These are phyloP conservation scores for Cryptococcus neoformans DNA, from an alignment of 1,284 basidiomycete species.

Conservation along the genomic window DNA sequence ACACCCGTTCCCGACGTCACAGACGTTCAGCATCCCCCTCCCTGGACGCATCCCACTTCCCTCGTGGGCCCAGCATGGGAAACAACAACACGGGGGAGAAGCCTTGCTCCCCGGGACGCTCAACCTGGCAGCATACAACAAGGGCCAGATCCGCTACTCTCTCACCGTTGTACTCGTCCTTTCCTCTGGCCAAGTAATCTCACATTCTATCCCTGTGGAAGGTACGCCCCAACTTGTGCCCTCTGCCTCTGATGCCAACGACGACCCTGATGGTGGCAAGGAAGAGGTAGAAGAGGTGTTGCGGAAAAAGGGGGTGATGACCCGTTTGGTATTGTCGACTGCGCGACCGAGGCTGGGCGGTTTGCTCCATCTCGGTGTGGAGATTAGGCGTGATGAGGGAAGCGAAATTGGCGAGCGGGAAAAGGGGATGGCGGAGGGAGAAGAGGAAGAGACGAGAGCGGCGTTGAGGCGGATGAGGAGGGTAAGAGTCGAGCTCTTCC, in stretches of 20 bases:
- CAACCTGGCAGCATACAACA: constrained; percentile 27
- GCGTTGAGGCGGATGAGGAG: constrained; percentile 35
- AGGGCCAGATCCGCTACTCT: constrained; percentile 33
- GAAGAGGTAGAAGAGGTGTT: constrained; percentile 26
- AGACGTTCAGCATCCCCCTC: constrained; percentile 38
- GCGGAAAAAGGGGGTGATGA: constrained; percentile 29
- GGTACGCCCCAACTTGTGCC: constrained; percentile 32
- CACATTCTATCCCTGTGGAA: constrained; percentile 29
- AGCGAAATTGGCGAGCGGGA: constrained; percentile 30
- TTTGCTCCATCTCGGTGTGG: constrained; percentile 36
- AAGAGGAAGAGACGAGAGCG: constrained; percentile 29
- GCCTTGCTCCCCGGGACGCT: constrained; percentile 35
- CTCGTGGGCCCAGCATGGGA: background rate
- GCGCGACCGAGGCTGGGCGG: constrained; percentile 31
- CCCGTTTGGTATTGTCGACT: constrained; percentile 32
- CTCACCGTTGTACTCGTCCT: constrained; percentile 28
- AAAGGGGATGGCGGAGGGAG: background rate
- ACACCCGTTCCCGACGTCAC: constrained; percentile 13
- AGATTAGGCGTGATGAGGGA: constrained; percentile 29
- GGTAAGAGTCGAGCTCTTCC: constrained; percentile 42
- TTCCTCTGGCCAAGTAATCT: constrained; percentile 18
- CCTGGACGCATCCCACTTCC: constrained; percentile 11
- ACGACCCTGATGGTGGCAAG: background rate
- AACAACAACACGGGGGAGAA: background rate
- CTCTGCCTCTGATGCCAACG: background rate